phyloP scores from a whole-genome alignment of 2,329 filamentous ascomycete species.

The Aspergillus pseudotamarii region DNA sequence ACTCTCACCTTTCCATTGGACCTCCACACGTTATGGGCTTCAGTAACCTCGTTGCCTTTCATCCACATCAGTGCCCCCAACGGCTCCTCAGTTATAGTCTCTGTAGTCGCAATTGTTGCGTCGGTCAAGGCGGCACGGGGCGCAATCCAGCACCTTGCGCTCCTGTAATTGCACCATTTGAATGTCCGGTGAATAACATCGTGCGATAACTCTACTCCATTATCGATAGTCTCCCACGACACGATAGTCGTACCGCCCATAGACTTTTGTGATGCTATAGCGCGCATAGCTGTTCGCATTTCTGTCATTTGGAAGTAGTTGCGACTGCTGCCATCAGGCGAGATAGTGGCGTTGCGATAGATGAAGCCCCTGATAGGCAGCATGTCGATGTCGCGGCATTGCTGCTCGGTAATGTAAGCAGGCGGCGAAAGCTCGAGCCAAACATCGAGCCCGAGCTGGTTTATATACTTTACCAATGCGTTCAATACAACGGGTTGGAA shows the following conservation, averaged over 20 bases:
- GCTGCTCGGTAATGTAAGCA: conserved; percentile 41
- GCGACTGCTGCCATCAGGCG: conserved; percentile 43
- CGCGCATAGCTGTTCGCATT: conserved; percentile 46
- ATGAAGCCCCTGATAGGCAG: conserved; percentile 39
- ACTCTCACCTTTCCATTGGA: conserved; percentile 17
- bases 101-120: conserved; percentile 34
- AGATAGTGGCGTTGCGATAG: conserved; percentile 46
- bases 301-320: conserved; percentile 50
- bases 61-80: conserved; percentile 52
- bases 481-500: conserved; percentile 31
- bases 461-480: conserved; percentile 32
- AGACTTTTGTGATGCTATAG: conserved; percentile 49
- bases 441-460: conserved; percentile 36
- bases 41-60: conserved; percentile 48
- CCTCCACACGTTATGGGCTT: conserved; percentile 38
- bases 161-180: conserved; percentile 53
- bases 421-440: conserved; percentile 48
- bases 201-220: conserved; percentile 42
- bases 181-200: conserved; percentile 47
- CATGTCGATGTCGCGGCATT: conserved; percentile 36
- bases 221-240: conserved; percentile 50
- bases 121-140: conserved; percentile 39
- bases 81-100: conserved; percentile 33
- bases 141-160: conserved; percentile 49
- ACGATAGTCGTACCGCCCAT: conserved; percentile 45